Conservation (phyloP, 108 stramenopile genomes). For the Stephanodiscus minutulus region DNA sequence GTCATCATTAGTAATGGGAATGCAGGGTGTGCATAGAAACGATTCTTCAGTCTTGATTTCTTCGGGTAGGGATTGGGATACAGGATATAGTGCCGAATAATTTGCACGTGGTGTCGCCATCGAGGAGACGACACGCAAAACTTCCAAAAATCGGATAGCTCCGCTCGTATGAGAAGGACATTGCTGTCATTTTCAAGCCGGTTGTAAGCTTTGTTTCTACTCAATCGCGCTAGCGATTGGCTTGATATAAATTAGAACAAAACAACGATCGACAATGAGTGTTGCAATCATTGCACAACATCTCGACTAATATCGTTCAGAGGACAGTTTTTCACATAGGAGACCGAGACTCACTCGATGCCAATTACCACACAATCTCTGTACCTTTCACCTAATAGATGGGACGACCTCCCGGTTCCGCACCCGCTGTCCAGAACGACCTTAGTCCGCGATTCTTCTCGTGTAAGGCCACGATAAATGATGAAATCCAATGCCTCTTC, state of each 20-base stretch:
- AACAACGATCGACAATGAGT: neutral
- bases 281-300: neutral
- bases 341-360: slow-evolving; percentile 57
- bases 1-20: slow-evolving; percentile 77
- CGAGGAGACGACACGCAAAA: slow-evolving; percentile 34
- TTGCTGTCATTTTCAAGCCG: slow-evolving; percentile 25
- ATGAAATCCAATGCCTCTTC: slow-evolving; percentile 42
- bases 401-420: slow-evolving; percentile 81
- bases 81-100: slow-evolving; percentile 72
- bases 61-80: slow-evolving; percentile 97
- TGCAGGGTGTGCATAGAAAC: slow-evolving; percentile 89
- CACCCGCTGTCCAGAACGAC: slow-evolving; percentile 88
- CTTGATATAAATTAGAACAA: slow-evolving; percentile 7
- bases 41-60: slow-evolving; percentile 58
- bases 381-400: slow-evolving; percentile 56
- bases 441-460: slow-evolving; percentile 4
- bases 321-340: neutral
- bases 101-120: slow-evolving; percentile 27
- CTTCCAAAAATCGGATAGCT: slow-evolving; percentile 87
- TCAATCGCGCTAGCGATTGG: slow-evolving; percentile 78
- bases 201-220: slow-evolving; percentile 33
- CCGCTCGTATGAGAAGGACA: slow-evolving; percentile 83
- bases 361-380: slow-evolving; percentile 79
- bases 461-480: slow-evolving; percentile 7
- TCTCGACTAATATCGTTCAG: too few relatives aligned